Evolutionary conservation across 305 asterid species (phyloP).

Genomic region (Plantago lanceolata): DNA sequence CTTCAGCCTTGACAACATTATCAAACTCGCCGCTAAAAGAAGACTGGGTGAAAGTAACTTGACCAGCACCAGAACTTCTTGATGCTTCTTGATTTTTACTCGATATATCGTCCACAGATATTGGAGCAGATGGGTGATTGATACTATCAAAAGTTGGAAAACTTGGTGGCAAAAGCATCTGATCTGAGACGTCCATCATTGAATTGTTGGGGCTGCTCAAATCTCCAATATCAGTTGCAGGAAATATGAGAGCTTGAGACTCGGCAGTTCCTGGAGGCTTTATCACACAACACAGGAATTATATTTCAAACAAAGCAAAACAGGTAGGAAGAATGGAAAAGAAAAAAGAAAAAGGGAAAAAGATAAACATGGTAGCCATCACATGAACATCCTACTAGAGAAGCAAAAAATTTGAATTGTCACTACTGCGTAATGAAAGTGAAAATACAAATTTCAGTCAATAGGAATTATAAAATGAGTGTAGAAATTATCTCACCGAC

Average conservation of each 20-base stretch:
- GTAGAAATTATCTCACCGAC: neutral
- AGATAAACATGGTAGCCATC: neutral
- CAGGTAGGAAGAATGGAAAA: conserved; percentile 10
- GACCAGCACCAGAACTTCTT: conserved; percentile 47
- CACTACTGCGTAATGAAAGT: neutral
- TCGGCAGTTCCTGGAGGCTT: conserved; percentile 98
- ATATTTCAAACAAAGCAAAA: conserved; percentile 17
- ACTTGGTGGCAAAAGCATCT: conserved; percentile 70
- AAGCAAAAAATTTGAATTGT: neutral
- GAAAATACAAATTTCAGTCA: neutral
- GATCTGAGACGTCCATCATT: conserved; percentile 84
- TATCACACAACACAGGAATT: conserved; percentile 37
- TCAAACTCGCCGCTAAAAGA: conserved; percentile 67
- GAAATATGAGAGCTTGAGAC: conserved; percentile 54
- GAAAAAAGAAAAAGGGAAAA: too few species aligned
- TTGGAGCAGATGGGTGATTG: conserved; percentile 54
- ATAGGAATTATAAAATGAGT: neutral
- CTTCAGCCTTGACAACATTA: conserved; percentile 91
- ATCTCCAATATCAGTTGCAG: conserved; percentile 77
- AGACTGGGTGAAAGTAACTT: conserved; percentile 40
- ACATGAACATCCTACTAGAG: neutral
- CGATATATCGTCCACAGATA: conserved; percentile 54
- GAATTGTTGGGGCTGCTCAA: conserved; percentile 70
- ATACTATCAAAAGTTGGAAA: conserved; percentile 67
- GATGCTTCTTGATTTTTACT: conserved; percentile 60